Percentiles rank a stretch among this genome's conserved stretches.
These are phyloP conservation scores for Termitomyces sp. DNA, from an alignment of 768 basidiomycete species.

Conservation along the genomic window DNA sequence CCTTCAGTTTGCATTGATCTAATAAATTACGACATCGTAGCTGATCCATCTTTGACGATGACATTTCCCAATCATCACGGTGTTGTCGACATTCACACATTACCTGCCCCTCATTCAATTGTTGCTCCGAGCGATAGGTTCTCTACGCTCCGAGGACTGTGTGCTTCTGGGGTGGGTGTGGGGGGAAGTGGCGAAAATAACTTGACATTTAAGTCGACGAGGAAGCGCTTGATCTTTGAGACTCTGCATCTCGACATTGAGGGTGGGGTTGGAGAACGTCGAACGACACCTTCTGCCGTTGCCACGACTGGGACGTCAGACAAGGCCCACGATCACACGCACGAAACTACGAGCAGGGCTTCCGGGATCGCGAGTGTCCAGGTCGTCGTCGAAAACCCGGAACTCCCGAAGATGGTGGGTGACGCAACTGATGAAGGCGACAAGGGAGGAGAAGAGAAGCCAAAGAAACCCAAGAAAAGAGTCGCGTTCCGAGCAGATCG, in stretches of 20 bases:
- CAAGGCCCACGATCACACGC: constrained; percentile 10
- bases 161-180: constrained; percentile 41
- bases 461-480: constrained; percentile 54
- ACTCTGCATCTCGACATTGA: constrained; percentile 86
- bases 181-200: constrained; percentile 91
- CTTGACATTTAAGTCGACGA: constrained; percentile 87
- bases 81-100: constrained; percentile 66
- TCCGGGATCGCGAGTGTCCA: constrained; percentile 32
- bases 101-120: constrained; percentile 73
- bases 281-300: constrained; percentile 45
- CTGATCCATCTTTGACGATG: constrained; percentile 66
- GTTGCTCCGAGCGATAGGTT: constrained; percentile 76
- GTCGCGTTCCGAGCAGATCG: constrained; percentile 66
- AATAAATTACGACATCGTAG: constrained; percentile 31
- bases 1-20: background rate
- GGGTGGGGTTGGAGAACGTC: constrained; percentile 76
- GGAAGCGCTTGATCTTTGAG: constrained; percentile 85
- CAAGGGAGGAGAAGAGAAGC: constrained; percentile 17
- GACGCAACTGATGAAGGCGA: constrained; percentile 7
- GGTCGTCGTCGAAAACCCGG: constrained; percentile 37
- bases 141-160: constrained; percentile 80
- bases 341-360: constrained; percentile 9
- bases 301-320: constrained; percentile 11
- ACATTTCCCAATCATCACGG: constrained; percentile 87
- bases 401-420: background rate